Base-by-base conservation (phyloP, 2,329 filamentous ascomycete genomes). In the Diaporthe ilicicola region DNA sequence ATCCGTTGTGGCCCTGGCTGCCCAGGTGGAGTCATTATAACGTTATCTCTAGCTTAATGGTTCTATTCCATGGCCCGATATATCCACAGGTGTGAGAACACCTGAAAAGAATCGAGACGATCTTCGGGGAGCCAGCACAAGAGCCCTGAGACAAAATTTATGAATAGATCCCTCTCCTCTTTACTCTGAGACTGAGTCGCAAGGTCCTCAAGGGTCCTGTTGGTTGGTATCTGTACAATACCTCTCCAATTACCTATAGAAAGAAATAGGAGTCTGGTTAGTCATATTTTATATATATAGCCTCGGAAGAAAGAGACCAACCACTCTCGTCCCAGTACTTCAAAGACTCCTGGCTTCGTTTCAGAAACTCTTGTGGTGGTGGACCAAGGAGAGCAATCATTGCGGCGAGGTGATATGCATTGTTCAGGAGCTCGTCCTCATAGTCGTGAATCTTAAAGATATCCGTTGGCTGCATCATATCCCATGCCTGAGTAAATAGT, bases 381-480 rank as follows among this genome's bases (percentile, higher is more conserved):
- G 44, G 59, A 37, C 59, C 55, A 32, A 64, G 59, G 32, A 64
- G 59, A 15, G 59, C 59, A 3, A 64, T 50, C 59, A 64, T 64
- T 22, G 59, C 24, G 5, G 59, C 42, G 7, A 64, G 27, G 17
- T 64, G 59, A 22, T 48, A 27, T 4, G 42, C 59, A 64, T 64
- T 24, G 12, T 50, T 50, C 5, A 46, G 9, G 15, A 50, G 32
- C n/a, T 64, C 44, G 24, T 64, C 42, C 42, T 64, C 19, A 4
- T 15, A 27, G 8, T 34, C n/a, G 59, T 64, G 32, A 34, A 50
- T 50, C 8, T 64, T 17, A 19, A 64, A 64, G 2, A 64, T 5
- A 8, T 32, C 42, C 13, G 7, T 10, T 22, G 27, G 42, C 27
- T 64, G 42, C 59, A 50, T 64, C 17, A 64, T 17, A 37, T 64